These are phyloP conservation scores for Apiospora sp. DNA, from an alignment of 2,329 filamentous ascomycete genomes.

Conservation along the genomic window DNA sequence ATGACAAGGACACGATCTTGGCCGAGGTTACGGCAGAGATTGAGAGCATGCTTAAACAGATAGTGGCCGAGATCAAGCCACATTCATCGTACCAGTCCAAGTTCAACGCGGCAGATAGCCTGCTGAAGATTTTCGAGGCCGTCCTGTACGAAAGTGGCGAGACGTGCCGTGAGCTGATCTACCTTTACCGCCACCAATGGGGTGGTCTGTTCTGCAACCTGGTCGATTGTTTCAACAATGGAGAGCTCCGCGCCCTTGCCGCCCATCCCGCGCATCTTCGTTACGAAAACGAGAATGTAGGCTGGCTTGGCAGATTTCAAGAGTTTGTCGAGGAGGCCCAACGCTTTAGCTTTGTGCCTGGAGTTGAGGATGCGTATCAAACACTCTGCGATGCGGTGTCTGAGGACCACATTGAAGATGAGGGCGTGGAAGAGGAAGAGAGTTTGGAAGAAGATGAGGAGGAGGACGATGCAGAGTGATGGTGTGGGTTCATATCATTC, in stretches of 20 bases:
- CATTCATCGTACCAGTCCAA: too few species aligned
- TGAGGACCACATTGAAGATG: not conserved
- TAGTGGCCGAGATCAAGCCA: too few species aligned
- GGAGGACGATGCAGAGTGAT: not conserved
- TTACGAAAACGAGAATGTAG: too few species aligned
- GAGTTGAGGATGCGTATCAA: not conserved
- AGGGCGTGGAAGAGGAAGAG: not conserved
- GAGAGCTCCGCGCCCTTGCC: not conserved
- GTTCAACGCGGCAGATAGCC: too few species aligned
- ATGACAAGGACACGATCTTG: too few species aligned
- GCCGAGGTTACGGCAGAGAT: too few species aligned
- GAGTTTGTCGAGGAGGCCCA: not conserved
- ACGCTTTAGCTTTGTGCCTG: not conserved
- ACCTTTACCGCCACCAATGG: too few species aligned
- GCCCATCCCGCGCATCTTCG: too few species aligned
- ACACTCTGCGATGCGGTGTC: not conserved
- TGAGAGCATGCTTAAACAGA: too few species aligned
- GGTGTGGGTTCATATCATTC: not conserved
- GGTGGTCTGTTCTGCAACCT: not conserved
- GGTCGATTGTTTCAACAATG: not conserved
- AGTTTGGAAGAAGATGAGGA: not conserved
- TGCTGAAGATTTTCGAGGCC: too few species aligned
- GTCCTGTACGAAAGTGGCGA: too few species aligned
- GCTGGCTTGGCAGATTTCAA: not conserved
- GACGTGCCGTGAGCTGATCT: not conserved